Base-by-base conservation (phyloP, 2,329 filamentous ascomycete species). In the Calycina herbarum region DNA sequence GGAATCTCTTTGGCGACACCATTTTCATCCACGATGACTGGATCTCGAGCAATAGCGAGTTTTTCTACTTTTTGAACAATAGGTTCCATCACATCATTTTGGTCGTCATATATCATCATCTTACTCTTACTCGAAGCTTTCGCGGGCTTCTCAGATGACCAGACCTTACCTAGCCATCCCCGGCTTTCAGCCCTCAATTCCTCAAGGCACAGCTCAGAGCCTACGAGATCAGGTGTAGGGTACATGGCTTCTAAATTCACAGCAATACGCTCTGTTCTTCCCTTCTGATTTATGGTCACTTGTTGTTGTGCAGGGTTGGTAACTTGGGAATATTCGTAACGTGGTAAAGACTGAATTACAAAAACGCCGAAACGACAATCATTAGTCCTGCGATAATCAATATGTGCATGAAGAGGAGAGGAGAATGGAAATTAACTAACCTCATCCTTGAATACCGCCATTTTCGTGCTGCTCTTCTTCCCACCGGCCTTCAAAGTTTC, bases 361-460 rank as follows among this genome's bases (percentile, higher is more conserved):
- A 77, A 61, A 80, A 80, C 74, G 77, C 77, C 79, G 79, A 66
- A 79, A 80, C 74, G 77, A 77, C 80, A 86, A 77, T 76, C 83
- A 94, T 97, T 97, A 97, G 94, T 97, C 93, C 94, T 97, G 86
- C 86, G 83, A 85, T 88, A 84, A 93, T 95, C 92, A 95, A 95
- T 86, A 93, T 83, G 78, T 84, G 85, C 82, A 76, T 76, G 72
- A 73, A 70, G 73, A 74, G 74, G 70, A 68, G 51, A 64, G 70
- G 69, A 73, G 64, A 51, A 51, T 71, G 70, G 69, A 73, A 65
- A 69, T 72, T 64, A 77, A 85, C 93, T 89, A 90, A 99, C 95
- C 91, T 91, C 83, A 83, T 99, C 95, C 83, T 92, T 94, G 83
- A 97, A 99, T 57, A 99, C 86, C 75, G 89, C 83, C 88, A 99